These are phyloP conservation scores for Cucurbita argyrosperma DNA, from an alignment of 306 rosid genomes.

Conservation along the genomic window DNA sequence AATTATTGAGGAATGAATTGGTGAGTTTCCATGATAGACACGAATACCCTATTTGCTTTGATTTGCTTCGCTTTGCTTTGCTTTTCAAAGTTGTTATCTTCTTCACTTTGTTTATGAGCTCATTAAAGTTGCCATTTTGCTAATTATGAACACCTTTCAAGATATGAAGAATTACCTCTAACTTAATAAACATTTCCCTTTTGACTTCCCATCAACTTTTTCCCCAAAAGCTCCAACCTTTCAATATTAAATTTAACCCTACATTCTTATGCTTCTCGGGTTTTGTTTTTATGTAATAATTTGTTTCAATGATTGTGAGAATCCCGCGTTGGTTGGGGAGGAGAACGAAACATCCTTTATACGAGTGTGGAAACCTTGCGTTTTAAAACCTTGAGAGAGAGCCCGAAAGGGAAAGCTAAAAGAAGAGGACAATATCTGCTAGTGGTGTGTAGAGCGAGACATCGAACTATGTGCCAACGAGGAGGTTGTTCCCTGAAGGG, in stretches of 20 bases:
- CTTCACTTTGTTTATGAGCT: not conserved
- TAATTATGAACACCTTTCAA: not conserved
- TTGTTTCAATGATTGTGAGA: not conserved
- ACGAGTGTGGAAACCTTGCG: too few relatives aligned
- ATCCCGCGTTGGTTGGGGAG: too few relatives aligned
- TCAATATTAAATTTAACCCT: not conserved
- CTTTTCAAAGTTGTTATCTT: conserved; percentile 7
- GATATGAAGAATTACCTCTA: not conserved
- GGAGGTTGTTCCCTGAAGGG: too few relatives aligned
- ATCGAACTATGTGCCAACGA: too few relatives aligned
- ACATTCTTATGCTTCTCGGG: not conserved
- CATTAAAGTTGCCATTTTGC: not conserved
- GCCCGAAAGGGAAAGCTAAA: too few relatives aligned
- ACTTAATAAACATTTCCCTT: not conserved
- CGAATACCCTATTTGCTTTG: not conserved
- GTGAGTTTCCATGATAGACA: conserved; percentile 3
- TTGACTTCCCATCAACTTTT: conserved; percentile 1
- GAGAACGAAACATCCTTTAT: too few relatives aligned
- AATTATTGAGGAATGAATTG: conserved; percentile 7
- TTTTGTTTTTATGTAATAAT: not conserved
- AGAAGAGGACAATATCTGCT: too few relatives aligned
- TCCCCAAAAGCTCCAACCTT: not conserved
- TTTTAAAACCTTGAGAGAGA: too few relatives aligned
- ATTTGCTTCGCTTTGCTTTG: not conserved
- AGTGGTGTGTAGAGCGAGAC: too few relatives aligned